Conservation (phyloP, 257 asterid species). For the Jaltomata sinuosa region DNA sequence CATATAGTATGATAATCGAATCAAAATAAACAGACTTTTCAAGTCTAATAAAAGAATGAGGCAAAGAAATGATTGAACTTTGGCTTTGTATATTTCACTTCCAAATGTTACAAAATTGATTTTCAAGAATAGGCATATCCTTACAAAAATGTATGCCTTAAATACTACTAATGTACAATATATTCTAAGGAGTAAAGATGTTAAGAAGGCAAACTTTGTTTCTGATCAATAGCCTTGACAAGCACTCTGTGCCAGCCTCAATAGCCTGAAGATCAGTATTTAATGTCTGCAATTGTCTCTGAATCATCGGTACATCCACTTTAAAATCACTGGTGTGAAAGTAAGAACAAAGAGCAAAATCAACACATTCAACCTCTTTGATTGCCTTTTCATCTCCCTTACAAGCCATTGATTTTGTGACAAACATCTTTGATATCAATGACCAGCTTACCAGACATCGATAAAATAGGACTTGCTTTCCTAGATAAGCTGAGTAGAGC, state of each 20-base stretch:
- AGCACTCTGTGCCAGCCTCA: neutral
- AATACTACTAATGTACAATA: slow-evolving; percentile 9
- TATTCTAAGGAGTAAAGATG: neutral
- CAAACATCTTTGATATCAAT: neutral
- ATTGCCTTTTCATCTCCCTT: neutral
- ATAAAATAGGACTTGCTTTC: no score
- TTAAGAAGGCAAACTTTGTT: slow-evolving; percentile 6
- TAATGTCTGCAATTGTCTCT: neutral
- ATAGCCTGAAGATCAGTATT: neutral
- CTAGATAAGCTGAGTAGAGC: no score
- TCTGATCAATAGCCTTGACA: slow-evolving; percentile 2
- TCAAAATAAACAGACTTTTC: neutral
- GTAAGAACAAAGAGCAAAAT: neutral
- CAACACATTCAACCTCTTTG: neutral
- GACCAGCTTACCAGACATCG: no score
- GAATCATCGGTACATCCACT: neutral
- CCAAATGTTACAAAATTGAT: neutral
- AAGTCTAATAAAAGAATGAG: neutral
- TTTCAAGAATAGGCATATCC: neutral
- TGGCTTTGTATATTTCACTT: neutral
- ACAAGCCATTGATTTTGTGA: neutral
- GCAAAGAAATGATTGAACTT: neutral
- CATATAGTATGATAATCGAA: neutral
- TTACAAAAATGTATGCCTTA: neutral
- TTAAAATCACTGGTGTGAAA: neutral